Evolutionary conservation across 2,329 filamentous ascomycete genomes (phyloP).

Genomic region (Aspergillus awamori): DNA sequence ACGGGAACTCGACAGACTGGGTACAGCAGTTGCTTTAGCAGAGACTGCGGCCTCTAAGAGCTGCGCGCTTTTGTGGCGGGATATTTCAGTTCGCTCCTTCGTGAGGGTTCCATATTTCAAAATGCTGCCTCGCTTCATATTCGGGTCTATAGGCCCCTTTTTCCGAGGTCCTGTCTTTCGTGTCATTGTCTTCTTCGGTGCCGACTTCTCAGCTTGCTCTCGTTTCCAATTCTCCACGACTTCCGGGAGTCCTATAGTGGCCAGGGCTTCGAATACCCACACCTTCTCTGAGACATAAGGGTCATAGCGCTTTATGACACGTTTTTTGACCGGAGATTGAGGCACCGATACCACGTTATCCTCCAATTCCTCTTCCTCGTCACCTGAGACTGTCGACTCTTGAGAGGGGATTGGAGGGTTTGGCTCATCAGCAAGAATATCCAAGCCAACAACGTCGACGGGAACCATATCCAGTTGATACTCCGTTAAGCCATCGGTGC

Average conservation of each 20-base stretch:
- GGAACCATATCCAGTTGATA: constrained; percentile 79
- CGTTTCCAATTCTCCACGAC: constrained; percentile 67
- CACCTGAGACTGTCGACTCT: constrained; percentile 34
- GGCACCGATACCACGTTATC: constrained; percentile 26
- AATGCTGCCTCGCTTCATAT: constrained; percentile 46
- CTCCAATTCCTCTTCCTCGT: constrained; percentile 39
- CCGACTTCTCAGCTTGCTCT: constrained; percentile 37
- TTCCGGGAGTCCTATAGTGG: constrained; percentile 65
- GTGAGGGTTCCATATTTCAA: constrained; percentile 45
- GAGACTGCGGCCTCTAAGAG: constrained; percentile 33
- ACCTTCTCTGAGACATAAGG: constrained; percentile 66
- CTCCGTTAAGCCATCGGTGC: constrained; percentile 75
- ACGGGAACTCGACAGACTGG: constrained; percentile 17
- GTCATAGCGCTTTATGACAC: constrained; percentile 55
- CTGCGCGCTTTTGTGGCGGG: constrained; percentile 31
- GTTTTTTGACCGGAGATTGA: constrained; percentile 28
- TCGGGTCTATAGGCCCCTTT: constrained; percentile 43
- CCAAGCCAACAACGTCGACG: constrained; percentile 73
- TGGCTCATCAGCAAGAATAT: constrained; percentile 72
- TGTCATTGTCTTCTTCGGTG: constrained; percentile 31
- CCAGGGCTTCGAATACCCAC: constrained; percentile 70
- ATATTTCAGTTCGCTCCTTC: constrained; percentile 37
- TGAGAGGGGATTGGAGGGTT: constrained; percentile 52
- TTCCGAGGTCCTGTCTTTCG: constrained; percentile 36
- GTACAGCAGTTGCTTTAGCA: constrained; percentile 17